These are phyloP conservation scores for Globisporangium splendens DNA, from an alignment of 352 stramenopile genomes.

Conservation along the genomic window DNA sequence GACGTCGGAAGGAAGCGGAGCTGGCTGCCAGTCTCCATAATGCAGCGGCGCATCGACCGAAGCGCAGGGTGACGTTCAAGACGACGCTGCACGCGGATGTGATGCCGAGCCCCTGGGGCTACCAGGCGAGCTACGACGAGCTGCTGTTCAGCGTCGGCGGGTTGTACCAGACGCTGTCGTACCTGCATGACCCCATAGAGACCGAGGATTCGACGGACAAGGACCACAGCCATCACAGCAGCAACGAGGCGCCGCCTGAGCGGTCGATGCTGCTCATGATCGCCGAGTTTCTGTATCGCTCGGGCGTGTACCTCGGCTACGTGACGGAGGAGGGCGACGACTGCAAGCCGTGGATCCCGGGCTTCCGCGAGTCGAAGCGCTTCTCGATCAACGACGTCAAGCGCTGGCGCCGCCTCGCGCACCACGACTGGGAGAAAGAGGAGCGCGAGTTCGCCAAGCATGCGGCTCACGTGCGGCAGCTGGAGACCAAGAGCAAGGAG, in stretches of 20 bases:
- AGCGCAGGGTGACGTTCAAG: conserved; percentile 48
- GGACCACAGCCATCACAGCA: conserved; percentile 18
- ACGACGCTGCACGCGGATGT: conserved; percentile 37
- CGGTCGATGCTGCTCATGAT: conserved; percentile 77
- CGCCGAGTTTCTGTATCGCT: conserved; percentile 75
- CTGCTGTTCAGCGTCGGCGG: conserved; percentile 55
- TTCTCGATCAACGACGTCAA: conserved; percentile 78
- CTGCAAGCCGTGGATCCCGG: conserved; percentile 51
- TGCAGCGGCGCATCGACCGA: background rate
- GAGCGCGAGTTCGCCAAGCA: conserved; percentile 34
- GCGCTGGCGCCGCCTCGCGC: conserved; percentile 65
- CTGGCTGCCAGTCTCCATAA: too few species aligned
- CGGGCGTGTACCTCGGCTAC: conserved; percentile 63
- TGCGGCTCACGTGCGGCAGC: too few species aligned
- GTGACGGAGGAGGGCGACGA: conserved; percentile 17
- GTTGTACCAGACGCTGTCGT: conserved; percentile 52
- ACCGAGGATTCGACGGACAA: conserved; percentile 23
- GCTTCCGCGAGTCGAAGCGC: conserved; percentile 61
- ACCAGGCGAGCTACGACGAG: conserved; percentile 51
- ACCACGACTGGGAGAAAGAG: conserved; percentile 61
- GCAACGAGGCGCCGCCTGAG: conserved; percentile 38
- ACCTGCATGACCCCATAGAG: conserved; percentile 40
- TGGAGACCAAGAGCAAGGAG: background rate
- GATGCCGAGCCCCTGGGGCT: conserved; percentile 19
- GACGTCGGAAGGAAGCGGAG: conserved; percentile 7